Conservation (phyloP, 208 protist species). For the Trypanosoma cruzi region DNA sequence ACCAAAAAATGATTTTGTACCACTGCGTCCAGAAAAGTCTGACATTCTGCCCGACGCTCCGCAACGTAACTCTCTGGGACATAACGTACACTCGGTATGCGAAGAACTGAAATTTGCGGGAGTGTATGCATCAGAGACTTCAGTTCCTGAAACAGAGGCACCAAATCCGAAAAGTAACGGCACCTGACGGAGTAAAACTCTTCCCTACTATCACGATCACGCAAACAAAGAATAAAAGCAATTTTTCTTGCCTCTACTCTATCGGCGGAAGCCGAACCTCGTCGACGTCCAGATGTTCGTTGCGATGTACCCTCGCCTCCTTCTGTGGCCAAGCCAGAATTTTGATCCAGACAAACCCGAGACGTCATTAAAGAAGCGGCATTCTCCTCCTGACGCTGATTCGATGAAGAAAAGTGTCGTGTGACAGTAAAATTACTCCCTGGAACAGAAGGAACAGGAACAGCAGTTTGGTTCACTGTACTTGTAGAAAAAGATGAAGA, state of each 20-base stretch:
- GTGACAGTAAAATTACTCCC: constrained; percentile 37
- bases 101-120: constrained; percentile 34
- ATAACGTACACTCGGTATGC: constrained; percentile 49
- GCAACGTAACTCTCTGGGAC: constrained; percentile 57
- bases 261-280: not conserved
- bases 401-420: constrained; percentile 14
- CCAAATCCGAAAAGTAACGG: constrained; percentile 17
- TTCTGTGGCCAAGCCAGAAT: not conserved
- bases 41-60: constrained; percentile 47
- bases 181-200: constrained; percentile 7
- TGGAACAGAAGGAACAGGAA: constrained; percentile 6
- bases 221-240: constrained; percentile 20
- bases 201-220: constrained; percentile 15
- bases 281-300: not conserved
- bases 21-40: constrained; percentile 40
- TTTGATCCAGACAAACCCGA: not conserved
- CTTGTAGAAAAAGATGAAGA: constrained; percentile 5
- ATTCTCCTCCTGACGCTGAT: not conserved
- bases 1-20: constrained; percentile 42
- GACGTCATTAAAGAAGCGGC: not conserved
- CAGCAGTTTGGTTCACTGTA: not conserved
- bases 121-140: constrained; percentile 23
- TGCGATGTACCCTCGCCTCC: not conserved
- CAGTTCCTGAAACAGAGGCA: constrained; percentile 16
- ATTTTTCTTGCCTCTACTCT: constrained; percentile 18